Percentiles rank a stretch among this genome's conserved stretches.
Evolutionary conservation across 2,329 filamentous ascomycete genomes (phyloP).

Genomic region (Verticillium zaregamsianum): DNA sequence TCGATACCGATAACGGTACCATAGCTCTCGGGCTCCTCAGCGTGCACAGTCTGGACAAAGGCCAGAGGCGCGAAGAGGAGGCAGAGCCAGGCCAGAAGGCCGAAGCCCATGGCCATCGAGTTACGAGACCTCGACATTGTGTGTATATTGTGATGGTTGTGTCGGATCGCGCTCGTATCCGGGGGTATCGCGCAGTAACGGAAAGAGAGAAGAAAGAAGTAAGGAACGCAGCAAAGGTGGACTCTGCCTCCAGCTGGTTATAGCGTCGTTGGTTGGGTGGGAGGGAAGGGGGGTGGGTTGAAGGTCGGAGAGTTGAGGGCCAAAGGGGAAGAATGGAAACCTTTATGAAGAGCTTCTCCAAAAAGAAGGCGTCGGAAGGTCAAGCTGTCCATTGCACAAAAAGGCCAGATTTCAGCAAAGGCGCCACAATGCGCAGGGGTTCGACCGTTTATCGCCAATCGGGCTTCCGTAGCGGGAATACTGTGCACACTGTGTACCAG

Average conservation of each 20-base stretch:
- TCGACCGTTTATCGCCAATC: neutral
- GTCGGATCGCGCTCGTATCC: neutral
- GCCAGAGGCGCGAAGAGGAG: constrained; percentile 85
- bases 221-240: neutral
- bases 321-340: constrained; percentile 18
- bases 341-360: constrained; percentile 30
- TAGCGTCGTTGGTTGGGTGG: constrained; percentile 7
- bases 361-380: constrained; percentile 34
- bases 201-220: neutral
- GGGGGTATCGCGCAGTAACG: constrained; percentile 2
- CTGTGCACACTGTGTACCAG: neutral
- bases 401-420: constrained; percentile 45
- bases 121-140: constrained; percentile 56
- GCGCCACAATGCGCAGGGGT: constrained; percentile 19
- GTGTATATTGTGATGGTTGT: neutral
- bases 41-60: constrained; percentile 72
- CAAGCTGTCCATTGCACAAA: constrained; percentile 41
- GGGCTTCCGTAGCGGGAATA: neutral
- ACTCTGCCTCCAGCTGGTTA: constrained; percentile 5
- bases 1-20: constrained; percentile 92
- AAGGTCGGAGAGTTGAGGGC: constrained; percentile 4
- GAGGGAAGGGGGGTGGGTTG: constrained; percentile 5
- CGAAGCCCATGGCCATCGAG: constrained; percentile 75
- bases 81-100: constrained; percentile 86
- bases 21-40: constrained; percentile 71